Conservation (phyloP, 2,329 filamentous ascomycete species). For the Monosporascus sp. region DNA sequence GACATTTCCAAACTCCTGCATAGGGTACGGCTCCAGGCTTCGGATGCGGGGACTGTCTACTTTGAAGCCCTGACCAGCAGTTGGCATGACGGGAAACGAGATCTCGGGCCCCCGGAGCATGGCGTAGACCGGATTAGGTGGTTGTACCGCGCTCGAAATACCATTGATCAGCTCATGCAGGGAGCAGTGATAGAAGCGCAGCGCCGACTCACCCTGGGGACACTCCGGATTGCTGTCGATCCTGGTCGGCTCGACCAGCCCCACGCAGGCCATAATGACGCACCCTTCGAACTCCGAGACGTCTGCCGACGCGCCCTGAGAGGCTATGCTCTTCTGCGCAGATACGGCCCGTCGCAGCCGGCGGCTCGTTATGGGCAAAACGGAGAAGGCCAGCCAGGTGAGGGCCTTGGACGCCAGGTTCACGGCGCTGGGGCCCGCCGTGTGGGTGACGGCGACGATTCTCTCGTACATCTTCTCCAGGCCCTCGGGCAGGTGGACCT, state of each 20-base stretch:
- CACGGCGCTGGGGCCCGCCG: neutral
- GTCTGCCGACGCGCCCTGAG: neutral
- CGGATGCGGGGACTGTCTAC: too few species aligned
- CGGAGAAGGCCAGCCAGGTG: neutral
- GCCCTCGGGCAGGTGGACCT: neutral
- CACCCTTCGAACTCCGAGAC: slow-evolving; percentile 1
- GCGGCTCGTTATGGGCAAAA: neutral
- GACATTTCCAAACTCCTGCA: neutral
- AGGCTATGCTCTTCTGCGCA: neutral
- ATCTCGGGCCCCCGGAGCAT: too few species aligned
- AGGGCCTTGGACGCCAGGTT: neutral
- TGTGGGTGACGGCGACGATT: neutral
- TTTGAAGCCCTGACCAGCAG: too few species aligned
- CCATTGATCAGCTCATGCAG: neutral
- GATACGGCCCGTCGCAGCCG: neutral
- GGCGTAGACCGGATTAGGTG: too few species aligned
- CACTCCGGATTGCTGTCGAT: neutral
- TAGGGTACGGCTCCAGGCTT: neutral
- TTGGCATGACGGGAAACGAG: too few species aligned
- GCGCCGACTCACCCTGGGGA: neutral
- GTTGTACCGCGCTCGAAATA: too few species aligned
- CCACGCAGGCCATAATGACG: slow-evolving; percentile 1
- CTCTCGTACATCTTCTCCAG: slow-evolving; percentile 2
- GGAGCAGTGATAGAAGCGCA: neutral
- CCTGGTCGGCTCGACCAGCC: neutral